These are phyloP conservation scores for Diplodia intermedia DNA, from an alignment of 2,329 filamentous ascomycete genomes.

Conservation along the genomic window DNA sequence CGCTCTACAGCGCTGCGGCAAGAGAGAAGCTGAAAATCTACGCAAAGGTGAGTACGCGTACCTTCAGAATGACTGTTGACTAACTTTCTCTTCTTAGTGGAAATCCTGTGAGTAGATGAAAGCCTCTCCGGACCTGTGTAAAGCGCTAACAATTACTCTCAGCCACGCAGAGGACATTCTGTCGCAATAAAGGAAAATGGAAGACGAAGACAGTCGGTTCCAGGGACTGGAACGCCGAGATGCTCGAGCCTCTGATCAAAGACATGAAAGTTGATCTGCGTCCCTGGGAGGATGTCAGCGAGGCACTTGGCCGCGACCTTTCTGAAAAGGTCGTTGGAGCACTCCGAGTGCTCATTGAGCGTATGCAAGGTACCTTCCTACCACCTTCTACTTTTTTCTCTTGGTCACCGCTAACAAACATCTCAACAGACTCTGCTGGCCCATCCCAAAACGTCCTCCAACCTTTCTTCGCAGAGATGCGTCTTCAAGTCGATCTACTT, in stretches of 20 bases:
- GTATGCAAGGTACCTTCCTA: no score
- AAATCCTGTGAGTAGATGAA: not conserved
- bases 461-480: slow-evolving; percentile 18
- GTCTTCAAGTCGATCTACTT: slow-evolving; percentile 32
- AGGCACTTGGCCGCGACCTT: not conserved
- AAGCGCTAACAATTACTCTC: not conserved
- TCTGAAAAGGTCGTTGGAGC: not conserved
- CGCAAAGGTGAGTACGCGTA: not conserved
- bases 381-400: no score
- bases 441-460: not conserved
- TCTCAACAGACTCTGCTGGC: not conserved
- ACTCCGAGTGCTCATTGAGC: no score
- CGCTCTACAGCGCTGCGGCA: not conserved
- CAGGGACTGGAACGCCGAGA: no score
- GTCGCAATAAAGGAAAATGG: slow-evolving; percentile 5
- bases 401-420: no score
- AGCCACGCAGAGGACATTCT: not conserved
- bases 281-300: not conserved
- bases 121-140: no score
- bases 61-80: no score
- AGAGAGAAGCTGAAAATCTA: not conserved
- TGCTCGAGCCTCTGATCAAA: no score
- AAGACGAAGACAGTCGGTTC: no score
- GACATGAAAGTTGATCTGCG: slow-evolving; percentile 16
- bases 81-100: not conserved